phyloP scores from a whole-genome alignment of 495 filamentous ascomycete species.

The Paragyromitra xinjiangensis region DNA sequence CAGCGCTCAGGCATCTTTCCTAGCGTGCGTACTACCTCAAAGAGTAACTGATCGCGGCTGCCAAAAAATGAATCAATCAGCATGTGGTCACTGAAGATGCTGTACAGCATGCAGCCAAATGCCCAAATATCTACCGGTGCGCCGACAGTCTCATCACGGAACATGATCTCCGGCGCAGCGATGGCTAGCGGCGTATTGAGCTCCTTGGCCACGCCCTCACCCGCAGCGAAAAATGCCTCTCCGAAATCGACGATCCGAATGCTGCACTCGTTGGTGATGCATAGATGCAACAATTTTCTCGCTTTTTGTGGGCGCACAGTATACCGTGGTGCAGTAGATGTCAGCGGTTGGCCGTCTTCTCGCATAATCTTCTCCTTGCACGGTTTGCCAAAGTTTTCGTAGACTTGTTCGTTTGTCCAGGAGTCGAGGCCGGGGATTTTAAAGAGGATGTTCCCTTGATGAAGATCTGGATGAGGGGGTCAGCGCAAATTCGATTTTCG shows the following conservation, averaged over 20 bases:
- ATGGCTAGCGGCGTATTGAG: background rate
- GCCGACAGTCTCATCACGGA: background rate
- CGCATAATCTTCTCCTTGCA: background rate
- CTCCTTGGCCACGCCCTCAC: background rate
- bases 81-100: slow-evolving; percentile 4
- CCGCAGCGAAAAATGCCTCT: background rate
- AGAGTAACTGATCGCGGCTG: background rate
- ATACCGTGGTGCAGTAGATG: background rate
- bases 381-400: background rate
- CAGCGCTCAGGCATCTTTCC: slow-evolving; percentile 13
- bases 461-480: slow-evolving; percentile 10
- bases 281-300: background rate
- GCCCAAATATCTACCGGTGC: slow-evolving; percentile 23
- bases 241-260: slow-evolving; percentile 12
- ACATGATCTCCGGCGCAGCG: slow-evolving; percentile 19
- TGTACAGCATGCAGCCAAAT: slow-evolving; percentile 8
- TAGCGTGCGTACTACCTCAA: slow-evolving; percentile 7
- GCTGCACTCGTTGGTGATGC: background rate
- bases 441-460: slow-evolving; percentile 18
- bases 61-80: background rate
- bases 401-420: slow-evolving; percentile 12
- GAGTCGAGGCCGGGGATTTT: slow-evolving; percentile 1
- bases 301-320: background rate
- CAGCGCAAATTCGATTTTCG: background rate
- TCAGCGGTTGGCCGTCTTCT: background rate